These are phyloP conservation scores for Guadua angustifolia DNA, from an alignment of 176 grass and related monocot species.

Conservation along the genomic window DNA sequence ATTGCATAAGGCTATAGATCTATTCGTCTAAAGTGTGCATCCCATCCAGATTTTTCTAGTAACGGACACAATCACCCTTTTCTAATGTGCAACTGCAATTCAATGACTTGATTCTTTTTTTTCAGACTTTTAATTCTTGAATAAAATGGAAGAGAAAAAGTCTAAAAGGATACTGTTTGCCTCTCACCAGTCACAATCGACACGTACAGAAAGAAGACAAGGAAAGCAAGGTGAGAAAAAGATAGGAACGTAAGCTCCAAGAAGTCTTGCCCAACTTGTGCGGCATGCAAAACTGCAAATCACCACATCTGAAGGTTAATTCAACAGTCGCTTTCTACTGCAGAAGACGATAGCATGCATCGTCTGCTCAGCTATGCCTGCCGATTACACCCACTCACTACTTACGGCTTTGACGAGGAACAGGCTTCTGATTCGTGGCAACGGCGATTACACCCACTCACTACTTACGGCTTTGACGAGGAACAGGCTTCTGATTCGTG, in stretches of 20 bases:
- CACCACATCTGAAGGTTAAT: neutral
- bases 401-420: slow-evolving; percentile 9
- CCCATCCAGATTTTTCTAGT: too few relatives aligned
- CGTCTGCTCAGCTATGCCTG: neutral
- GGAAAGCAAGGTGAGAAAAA: neutral
- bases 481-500: neutral
- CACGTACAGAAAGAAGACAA: neutral
- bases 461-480: neutral
- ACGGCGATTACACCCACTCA: neutral
- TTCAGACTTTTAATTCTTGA: neutral
- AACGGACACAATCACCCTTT: too few relatives aligned
- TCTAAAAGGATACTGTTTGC: neutral
- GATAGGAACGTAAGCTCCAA: neutral
- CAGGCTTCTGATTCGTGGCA: neutral
- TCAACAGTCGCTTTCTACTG: neutral
- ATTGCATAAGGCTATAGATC: too few relatives aligned
- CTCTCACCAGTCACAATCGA: neutral
- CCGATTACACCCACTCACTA: neutral
- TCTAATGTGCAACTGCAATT: too few relatives aligned
- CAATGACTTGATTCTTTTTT: too few relatives aligned
- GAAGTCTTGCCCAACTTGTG: neutral
- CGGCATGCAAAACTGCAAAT: neutral
- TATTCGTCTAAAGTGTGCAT: too few relatives aligned
- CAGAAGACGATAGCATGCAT: too few relatives aligned
- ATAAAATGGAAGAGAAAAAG: neutral